Conservation (phyloP, 495 filamentous ascomycete species). For the Hypoxylon trugodes region DNA sequence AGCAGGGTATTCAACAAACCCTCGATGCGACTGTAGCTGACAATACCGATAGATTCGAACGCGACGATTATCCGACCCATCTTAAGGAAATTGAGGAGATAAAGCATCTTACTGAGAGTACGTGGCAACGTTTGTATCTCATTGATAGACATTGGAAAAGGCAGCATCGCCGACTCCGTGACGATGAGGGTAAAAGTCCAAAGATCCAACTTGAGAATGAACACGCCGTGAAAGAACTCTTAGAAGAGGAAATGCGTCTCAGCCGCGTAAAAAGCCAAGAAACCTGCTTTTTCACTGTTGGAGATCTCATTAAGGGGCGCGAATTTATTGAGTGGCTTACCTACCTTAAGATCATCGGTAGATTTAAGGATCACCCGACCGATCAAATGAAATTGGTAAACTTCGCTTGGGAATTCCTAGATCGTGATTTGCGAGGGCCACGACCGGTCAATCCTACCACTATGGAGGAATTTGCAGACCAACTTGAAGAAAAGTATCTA, state of each 20-base stretch:
- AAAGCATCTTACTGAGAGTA: conserved; percentile 25
- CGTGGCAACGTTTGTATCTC: conserved; percentile 37
- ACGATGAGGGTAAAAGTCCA: conserved; percentile 6
- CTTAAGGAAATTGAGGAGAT: conserved; percentile 34
- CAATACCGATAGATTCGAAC: conserved; percentile 2
- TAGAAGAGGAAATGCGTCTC: conserved; percentile 21
- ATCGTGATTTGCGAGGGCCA: conserved; percentile 34
- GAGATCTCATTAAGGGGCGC: conserved; percentile 14
- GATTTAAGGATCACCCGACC: conserved; percentile 26
- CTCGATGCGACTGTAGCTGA: conserved; percentile 38
- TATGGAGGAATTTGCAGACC: conserved; percentile 20
- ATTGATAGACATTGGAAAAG: conserved; percentile 35
- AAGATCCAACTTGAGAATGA: conserved; percentile 29
- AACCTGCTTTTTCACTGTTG: conserved; percentile 31
- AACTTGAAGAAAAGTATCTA: conserved; percentile 11
- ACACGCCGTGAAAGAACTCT: conserved; percentile 13
- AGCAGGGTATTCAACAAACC: conserved; percentile 39
- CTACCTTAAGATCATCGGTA: conserved; percentile 23
- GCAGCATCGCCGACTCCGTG: not conserved
- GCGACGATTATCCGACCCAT: not conserved
- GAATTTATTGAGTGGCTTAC: conserved; percentile 33
- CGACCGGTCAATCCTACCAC: conserved; percentile 16
- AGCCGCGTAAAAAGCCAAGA: conserved; percentile 20
- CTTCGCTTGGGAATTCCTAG: conserved; percentile 40
- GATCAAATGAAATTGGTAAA: conserved; percentile 37